phyloP scores from a whole-genome alignment of 2,329 filamentous ascomycete species.

The Teratosphaeria nubilosa region DNA sequence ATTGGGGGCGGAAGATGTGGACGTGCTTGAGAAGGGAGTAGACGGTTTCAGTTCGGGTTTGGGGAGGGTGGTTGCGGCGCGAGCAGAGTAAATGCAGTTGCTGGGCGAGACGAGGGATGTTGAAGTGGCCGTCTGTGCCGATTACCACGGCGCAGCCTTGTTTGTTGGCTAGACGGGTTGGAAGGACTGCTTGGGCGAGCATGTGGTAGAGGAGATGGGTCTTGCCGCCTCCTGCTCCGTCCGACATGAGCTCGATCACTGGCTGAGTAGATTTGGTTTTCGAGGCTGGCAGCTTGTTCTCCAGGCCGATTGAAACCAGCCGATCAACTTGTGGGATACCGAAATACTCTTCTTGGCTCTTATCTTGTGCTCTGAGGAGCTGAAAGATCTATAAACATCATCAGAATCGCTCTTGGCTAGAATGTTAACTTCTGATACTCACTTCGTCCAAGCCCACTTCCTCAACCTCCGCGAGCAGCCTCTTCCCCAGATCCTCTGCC shows the following conservation, averaged over 20 bases:
- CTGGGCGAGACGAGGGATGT: constrained; percentile 36
- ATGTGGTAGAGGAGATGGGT: constrained; percentile 50
- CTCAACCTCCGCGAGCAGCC: constrained; percentile 42
- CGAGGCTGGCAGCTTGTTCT: constrained; percentile 4
- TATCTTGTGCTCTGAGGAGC: constrained; percentile 24
- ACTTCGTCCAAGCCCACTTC: constrained; percentile 44
- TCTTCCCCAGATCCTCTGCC: constrained; percentile 42
- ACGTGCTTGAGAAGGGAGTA: constrained; percentile 39
- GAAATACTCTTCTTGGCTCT: constrained; percentile 20
- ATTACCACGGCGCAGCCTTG: constrained; percentile 44
- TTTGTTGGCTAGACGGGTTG: constrained; percentile 36
- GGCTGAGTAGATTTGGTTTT: constrained; percentile 19
- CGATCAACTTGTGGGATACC: constrained; percentile 39
- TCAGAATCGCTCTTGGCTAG: not conserved
- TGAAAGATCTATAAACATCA: constrained; percentile 28
- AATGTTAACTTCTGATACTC: constrained; percentile 8
- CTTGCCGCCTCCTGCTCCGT: constrained; percentile 44
- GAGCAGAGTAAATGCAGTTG: constrained; percentile 23
- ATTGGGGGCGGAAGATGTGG: constrained; percentile 48
- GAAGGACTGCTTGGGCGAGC: constrained; percentile 42
- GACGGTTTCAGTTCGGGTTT: not conserved
- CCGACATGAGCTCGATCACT: constrained; percentile 46
- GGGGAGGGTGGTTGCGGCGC: constrained; percentile 5
- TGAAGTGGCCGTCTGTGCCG: constrained; percentile 47
- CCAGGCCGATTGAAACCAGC: constrained; percentile 17